Evolutionary conservation across 169 alveolate species (phyloP).

Genomic region (Neospora caninum): DNA sequence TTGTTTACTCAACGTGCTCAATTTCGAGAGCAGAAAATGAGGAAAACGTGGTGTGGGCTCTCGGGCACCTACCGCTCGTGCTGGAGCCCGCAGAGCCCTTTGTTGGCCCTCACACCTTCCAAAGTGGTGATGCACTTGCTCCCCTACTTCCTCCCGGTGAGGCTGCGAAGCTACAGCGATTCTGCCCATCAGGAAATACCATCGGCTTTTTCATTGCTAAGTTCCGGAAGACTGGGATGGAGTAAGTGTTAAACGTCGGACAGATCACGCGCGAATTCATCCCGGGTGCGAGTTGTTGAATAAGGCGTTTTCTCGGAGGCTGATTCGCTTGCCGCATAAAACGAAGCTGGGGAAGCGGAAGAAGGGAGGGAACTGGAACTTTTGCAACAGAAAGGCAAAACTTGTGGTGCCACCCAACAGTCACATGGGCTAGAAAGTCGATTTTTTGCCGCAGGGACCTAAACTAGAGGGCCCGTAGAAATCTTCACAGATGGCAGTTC

Average conservation of each 20-base stretch:
- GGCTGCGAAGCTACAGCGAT: constrained; percentile 22
- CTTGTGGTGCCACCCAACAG: too few relatives aligned
- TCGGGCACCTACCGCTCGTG: constrained; percentile 22
- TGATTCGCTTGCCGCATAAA: too few relatives aligned
- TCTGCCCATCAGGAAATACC: constrained; percentile 40
- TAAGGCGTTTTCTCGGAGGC: too few relatives aligned
- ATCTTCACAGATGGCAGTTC: too few relatives aligned
- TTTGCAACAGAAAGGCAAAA: too few relatives aligned
- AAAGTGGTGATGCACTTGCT: background rate
- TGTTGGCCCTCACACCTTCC: background rate
- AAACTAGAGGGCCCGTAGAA: too few relatives aligned
- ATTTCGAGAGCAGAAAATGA: constrained; percentile 53
- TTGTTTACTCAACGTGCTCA: constrained; percentile 56
- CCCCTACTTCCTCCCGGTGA: background rate
- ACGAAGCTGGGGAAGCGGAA: too few relatives aligned
- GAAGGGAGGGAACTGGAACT: too few relatives aligned
- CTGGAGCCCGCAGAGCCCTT: constrained; percentile 48
- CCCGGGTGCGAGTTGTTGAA: background rate
- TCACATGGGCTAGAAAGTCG: too few relatives aligned
- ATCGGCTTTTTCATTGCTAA: constrained; percentile 59
- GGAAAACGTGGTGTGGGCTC: constrained; percentile 47
- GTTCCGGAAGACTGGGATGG: background rate
- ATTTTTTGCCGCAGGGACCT: too few relatives aligned
- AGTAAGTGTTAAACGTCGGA: too few relatives aligned
- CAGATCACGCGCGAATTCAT: background rate